Conservation (phyloP, 2,329 filamentous ascomycete species). For the Ascomycota sp. region DNA sequence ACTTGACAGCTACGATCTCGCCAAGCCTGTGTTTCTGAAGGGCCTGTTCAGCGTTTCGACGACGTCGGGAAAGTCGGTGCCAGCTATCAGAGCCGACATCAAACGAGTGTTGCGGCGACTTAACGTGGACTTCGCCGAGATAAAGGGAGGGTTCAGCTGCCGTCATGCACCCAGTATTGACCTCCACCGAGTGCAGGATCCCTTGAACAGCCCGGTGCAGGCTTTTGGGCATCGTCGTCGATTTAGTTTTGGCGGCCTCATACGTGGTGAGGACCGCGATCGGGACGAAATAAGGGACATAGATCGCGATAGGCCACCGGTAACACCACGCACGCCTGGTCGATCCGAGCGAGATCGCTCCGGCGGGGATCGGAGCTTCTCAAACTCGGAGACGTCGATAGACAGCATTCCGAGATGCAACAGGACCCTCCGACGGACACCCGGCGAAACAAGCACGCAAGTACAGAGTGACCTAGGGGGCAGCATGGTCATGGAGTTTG, state of each 20-base stretch:
- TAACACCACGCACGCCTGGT: conserved; percentile 22
- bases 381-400: conserved; percentile 71
- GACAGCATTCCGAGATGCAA: conserved; percentile 44
- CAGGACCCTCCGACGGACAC: conserved; percentile 33
- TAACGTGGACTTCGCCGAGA: conserved; percentile 79
- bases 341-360: conserved; percentile 20
- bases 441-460: conserved; percentile 79
- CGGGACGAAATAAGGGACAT: conserved; percentile 52
- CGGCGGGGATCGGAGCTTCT: conserved; percentile 48
- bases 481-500: conserved; percentile 71
- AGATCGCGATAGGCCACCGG: conserved; percentile 17
- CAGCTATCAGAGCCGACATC: conserved; percentile 72
- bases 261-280: conserved; percentile 37
- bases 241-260: conserved; percentile 62
- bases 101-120: conserved; percentile 76
- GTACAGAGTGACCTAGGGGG: conserved; percentile 78
- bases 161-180: conserved; percentile 80
- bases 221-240: conserved; percentile 46
- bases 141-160: conserved; percentile 84
- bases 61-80: conserved; percentile 76
- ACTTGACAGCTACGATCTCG: conserved; percentile 50
- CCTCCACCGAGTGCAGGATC: conserved; percentile 50
- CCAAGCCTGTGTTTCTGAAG: conserved; percentile 90
- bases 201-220: conserved; percentile 35
- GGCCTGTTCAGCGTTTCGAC: conserved; percentile 94